phyloP scores from a whole-genome alignment of 2,329 filamentous ascomycete genomes.

The Chalaropsis thielavioides region DNA sequence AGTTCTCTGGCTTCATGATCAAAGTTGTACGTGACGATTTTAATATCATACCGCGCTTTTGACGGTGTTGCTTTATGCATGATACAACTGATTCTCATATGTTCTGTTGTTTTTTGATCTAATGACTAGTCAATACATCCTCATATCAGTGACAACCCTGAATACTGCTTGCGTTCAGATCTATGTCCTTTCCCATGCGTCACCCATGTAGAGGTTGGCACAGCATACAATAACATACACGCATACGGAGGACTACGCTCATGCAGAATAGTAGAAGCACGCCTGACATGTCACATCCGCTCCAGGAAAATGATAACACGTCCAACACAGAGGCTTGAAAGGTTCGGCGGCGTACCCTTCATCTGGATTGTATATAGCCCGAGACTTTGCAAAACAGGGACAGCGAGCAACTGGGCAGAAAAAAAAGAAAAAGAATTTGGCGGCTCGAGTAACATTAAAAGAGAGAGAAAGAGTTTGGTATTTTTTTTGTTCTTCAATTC shows the following conservation, averaged over 20 bases:
- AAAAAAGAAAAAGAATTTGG: slow-evolving; percentile 3
- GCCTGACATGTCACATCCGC: background rate
- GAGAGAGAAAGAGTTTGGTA: slow-evolving; percentile 18
- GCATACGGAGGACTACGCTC: background rate
- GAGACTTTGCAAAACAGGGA: background rate
- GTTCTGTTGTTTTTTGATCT: background rate
- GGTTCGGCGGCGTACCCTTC: background rate
- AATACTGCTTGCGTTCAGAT: too few relatives aligned
- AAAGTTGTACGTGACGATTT: background rate
- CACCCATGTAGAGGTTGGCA: background rate
- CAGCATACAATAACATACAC: background rate
- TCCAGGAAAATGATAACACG: background rate
- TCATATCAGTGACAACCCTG: too few relatives aligned
- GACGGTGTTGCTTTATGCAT: background rate
- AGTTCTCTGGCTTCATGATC: background rate
- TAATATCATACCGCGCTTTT: too few relatives aligned
- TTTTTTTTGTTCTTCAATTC: slow-evolving; percentile 18
- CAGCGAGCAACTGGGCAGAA: background rate
- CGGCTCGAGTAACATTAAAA: slow-evolving; percentile 15
- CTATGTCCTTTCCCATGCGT: too few relatives aligned
- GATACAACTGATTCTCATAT: background rate
- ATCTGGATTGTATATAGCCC: background rate
- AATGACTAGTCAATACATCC: too few relatives aligned
- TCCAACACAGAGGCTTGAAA: background rate
- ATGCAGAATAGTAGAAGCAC: background rate